A percentile compares a stretch with the other conserved stretches of the same genome.
Conservation (phyloP, 495 filamentous ascomycete species). For the Filosporella fistucella region DNA sequence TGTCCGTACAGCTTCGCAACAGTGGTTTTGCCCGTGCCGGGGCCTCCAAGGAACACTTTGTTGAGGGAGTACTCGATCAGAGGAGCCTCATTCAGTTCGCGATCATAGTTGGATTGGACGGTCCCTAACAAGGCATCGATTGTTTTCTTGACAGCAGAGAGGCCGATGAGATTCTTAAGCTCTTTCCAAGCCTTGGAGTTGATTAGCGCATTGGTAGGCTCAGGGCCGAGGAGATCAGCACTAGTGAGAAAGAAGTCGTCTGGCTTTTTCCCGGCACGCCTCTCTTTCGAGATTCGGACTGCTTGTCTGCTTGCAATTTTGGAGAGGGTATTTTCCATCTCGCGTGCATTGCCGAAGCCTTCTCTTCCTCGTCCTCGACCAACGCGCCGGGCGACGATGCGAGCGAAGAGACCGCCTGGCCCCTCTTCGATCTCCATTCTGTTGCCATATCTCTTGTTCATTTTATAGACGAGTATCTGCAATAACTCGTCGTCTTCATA, state of each 20-base stretch:
- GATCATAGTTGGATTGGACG: conserved; percentile 55
- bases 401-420: conserved; percentile 47
- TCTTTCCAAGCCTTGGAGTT: conserved; percentile 47
- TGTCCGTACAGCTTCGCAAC: conserved; percentile 71
- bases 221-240: conserved; percentile 57
- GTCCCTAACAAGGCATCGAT: conserved; percentile 51
- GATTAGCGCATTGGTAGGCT: conserved; percentile 43
- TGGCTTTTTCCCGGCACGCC: conserved; percentile 17
- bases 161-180: conserved; percentile 54
- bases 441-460: conserved; percentile 31
- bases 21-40: conserved; percentile 74
- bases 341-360: conserved; percentile 62
- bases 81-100: conserved; percentile 57
- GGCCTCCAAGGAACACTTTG: conserved; percentile 62
- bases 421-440: conserved; percentile 53
- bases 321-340: conserved; percentile 47
- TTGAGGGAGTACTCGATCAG: conserved; percentile 59
- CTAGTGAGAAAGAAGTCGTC: conserved; percentile 38
- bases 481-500: conserved; percentile 64
- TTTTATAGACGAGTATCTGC: conserved; percentile 21
- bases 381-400: conserved; percentile 52
- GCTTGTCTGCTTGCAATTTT: conserved; percentile 52
- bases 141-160: conserved; percentile 58
- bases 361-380: conserved; percentile 45
- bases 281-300: conserved; percentile 39